Conservation (phyloP, 2,329 filamentous ascomycete genomes). For the Alternaria ventricosa region DNA sequence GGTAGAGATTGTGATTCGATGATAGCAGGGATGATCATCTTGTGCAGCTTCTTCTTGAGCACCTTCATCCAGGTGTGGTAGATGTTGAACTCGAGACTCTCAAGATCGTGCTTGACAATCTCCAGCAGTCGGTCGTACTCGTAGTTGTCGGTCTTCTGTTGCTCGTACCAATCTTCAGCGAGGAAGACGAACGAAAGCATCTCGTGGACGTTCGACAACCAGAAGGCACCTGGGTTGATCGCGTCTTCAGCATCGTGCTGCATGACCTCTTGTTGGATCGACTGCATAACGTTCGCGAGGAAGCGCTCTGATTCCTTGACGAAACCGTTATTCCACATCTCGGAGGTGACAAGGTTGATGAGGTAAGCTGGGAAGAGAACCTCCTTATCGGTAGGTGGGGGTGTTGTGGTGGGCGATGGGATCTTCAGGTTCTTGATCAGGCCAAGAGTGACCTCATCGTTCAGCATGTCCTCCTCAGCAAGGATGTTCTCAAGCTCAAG, state of each 20-base stretch:
- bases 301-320: slow-evolving; percentile 99
- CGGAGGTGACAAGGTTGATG: slow-evolving; percentile 97
- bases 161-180: slow-evolving; percentile 99
- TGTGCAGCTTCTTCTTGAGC: slow-evolving; percentile 97
- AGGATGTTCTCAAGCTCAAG: slow-evolving; percentile 92
- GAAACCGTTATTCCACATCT: slow-evolving; percentile 99
- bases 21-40: slow-evolving; percentile 99
- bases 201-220: slow-evolving; percentile 98
- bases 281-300: slow-evolving; percentile 99
- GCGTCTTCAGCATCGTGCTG: slow-evolving; percentile 97
- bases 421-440: slow-evolving; percentile 97
- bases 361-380: slow-evolving; percentile 98
- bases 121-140: slow-evolving; percentile 97
- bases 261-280: slow-evolving; percentile 99
- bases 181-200: slow-evolving; percentile 99
- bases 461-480: slow-evolving; percentile 92
- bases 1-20: slow-evolving; percentile 98
- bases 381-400: slow-evolving; percentile 95
- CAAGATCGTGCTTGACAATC: slow-evolving; percentile 98
- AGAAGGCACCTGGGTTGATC: slow-evolving; percentile 96
- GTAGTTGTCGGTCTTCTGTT: slow-evolving; percentile 98
- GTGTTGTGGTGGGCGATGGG: slow-evolving; percentile 82
- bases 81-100: slow-evolving; percentile 99
- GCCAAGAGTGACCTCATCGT: slow-evolving; percentile 96
- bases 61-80: slow-evolving; percentile 99